Evolutionary conservation across 225 moss, liverwort and hornwort genomes (phyloP).

Genomic region (Straminergon stramineum): DNA sequence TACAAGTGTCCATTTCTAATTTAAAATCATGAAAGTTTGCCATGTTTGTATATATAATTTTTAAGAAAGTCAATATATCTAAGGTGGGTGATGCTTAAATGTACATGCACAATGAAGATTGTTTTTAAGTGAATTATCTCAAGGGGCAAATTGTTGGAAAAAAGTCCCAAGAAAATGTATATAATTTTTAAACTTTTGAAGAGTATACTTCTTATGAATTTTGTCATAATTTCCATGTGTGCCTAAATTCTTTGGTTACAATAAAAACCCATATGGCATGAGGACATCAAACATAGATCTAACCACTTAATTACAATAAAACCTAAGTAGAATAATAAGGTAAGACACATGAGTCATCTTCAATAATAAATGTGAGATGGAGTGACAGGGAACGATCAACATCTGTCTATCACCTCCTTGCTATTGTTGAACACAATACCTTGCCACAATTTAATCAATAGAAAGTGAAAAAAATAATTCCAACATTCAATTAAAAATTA

Average conservation of each 20-base stretch:
- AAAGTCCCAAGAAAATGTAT: rapidly evolving
- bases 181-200: neutral
- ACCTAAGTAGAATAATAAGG: rapidly evolving
- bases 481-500: neutral
- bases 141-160: rapidly evolving
- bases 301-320: rapidly evolving
- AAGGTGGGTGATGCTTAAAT: no score
- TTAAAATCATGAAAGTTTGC: neutral
- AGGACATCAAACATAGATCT: neutral
- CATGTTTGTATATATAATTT: neutral
- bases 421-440: neutral
- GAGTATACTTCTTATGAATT: neutral
- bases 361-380: neutral
- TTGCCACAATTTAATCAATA: neutral
- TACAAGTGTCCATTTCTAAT: neutral
- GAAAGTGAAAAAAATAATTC: rapidly evolving
- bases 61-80: no score
- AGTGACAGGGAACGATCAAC: rapidly evolving
- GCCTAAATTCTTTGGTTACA: neutral
- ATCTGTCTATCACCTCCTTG: neutral
- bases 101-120: rapidly evolving
- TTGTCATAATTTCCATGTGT: neutral
- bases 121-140: neutral
- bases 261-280: rapidly evolving
- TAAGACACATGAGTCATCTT: neutral